Conservation (phyloP, 2,329 filamentous ascomycete genomes). For the Exophiala oligosperma region DNA sequence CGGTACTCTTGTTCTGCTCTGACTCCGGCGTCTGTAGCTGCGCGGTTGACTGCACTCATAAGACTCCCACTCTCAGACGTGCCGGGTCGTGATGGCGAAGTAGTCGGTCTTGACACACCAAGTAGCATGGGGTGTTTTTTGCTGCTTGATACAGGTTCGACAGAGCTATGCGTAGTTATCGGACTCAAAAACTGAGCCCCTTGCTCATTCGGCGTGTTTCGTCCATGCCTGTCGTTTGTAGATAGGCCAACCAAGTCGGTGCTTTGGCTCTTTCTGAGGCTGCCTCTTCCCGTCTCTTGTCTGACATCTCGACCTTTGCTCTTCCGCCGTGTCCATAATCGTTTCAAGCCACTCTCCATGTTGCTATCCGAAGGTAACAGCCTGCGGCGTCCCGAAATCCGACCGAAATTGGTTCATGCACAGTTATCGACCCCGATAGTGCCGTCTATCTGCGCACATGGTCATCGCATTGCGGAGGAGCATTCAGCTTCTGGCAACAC, state of each 20-base stretch:
- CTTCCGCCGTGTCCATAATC: constrained; percentile 24
- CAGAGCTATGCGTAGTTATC: background rate
- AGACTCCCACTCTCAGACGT: constrained; percentile 28
- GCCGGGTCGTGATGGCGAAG: constrained; percentile 17
- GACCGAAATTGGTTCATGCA: constrained; percentile 3
- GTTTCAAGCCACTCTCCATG: constrained; percentile 26
- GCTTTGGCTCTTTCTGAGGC: constrained; percentile 18
- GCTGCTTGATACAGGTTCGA: background rate
- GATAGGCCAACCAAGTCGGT: constrained; percentile 7
- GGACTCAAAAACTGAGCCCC: constrained; percentile 1
- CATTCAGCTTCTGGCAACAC: background rate
- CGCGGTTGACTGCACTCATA: constrained; percentile 26
- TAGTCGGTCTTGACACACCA: constrained; percentile 18
- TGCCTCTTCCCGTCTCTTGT: constrained; percentile 11
- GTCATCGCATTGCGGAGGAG: background rate
- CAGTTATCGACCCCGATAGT: background rate
- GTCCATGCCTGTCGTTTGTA: constrained; percentile 1
- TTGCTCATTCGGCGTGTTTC: constrained; percentile 4
- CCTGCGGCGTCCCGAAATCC: background rate
- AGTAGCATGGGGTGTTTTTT: constrained; percentile 19
- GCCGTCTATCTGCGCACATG: background rate
- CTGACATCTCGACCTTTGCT: constrained; percentile 19
- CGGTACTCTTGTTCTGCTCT: constrained; percentile 18
- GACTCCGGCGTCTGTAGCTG: constrained; percentile 24
- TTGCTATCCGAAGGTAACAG: constrained; percentile 2